These are phyloP conservation scores for Aschersonia sp. DNA, from an alignment of 2,329 filamentous ascomycete genomes.

Conservation along the genomic window DNA sequence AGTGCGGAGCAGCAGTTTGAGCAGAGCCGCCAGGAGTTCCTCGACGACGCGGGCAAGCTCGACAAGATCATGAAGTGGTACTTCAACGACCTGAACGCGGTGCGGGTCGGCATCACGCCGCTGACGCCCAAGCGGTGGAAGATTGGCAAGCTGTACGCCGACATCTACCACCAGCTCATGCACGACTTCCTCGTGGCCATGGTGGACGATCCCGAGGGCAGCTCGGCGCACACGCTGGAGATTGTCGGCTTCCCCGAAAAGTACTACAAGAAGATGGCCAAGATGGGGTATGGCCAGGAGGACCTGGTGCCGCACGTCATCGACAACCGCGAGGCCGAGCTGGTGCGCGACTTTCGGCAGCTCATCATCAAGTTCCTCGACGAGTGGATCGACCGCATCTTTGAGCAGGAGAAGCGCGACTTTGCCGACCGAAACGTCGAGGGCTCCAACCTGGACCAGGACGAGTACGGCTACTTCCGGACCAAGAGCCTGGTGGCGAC, in stretches of 20 bases:
- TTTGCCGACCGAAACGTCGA: conserved; percentile 67
- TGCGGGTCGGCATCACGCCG: conserved; percentile 80
- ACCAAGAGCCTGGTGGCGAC: conserved; percentile 86
- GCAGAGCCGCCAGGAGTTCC: conserved; percentile 56
- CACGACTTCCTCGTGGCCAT: conserved; percentile 78
- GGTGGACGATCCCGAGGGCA: conserved; percentile 74
- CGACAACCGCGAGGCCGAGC: conserved; percentile 76
- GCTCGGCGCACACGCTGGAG: conserved; percentile 72
- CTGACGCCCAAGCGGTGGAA: conserved; percentile 96
- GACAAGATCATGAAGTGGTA: conserved; percentile 90
- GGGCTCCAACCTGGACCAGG: conserved; percentile 62
- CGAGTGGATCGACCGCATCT: conserved; percentile 95
- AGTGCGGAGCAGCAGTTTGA: conserved; percentile 63
- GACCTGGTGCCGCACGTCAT: conserved; percentile 77
- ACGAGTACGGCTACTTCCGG: conserved; percentile 80
- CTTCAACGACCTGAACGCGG: conserved; percentile 93
- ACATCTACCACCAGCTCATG: conserved; percentile 89
- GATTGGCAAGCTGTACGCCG: conserved; percentile 78
- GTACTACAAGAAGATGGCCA: conserved; percentile 92
- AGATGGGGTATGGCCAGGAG: conserved; percentile 64
- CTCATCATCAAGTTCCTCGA: conserved; percentile 93
- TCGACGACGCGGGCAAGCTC: conserved; percentile 67
- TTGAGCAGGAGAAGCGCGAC: conserved; percentile 63
- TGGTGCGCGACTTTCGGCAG: conserved; percentile 85
- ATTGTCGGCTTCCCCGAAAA: conserved; percentile 93